Conservation (phyloP, 148 eudicot species). For the Arbutus unedo region DNA sequence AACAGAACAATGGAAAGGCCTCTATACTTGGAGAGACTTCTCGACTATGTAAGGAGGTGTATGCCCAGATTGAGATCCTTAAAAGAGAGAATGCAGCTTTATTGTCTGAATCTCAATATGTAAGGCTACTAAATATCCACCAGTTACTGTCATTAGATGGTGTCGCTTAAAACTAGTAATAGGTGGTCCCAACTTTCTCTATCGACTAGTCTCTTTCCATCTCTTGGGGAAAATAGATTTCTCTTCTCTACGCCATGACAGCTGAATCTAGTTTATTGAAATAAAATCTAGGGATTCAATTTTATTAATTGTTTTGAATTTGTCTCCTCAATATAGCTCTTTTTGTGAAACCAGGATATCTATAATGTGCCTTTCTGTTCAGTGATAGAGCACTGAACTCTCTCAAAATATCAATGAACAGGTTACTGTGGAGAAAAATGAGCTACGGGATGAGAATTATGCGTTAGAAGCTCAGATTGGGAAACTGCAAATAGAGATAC, state of each 20-base stretch:
- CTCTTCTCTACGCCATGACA: background rate
- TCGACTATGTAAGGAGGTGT: conserved; percentile 51
- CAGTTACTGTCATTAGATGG: background rate
- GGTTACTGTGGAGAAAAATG: conserved; percentile 65
- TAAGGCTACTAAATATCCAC: conserved; percentile 32
- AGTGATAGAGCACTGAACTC: background rate
- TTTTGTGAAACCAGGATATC: background rate
- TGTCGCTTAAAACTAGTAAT: background rate
- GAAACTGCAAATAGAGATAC: conserved; percentile 42
- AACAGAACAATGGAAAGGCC: conserved; percentile 72
- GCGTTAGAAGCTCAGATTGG: conserved; percentile 53
- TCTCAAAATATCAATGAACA: conserved; percentile 23
- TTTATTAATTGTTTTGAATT: background rate
- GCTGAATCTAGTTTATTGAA: background rate
- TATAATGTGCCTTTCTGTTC: background rate
- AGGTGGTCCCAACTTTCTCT: background rate
- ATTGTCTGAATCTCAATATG: conserved; percentile 78
- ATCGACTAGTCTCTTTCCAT: background rate
- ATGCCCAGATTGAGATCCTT: conserved; percentile 55
- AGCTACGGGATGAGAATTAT: conserved; percentile 67
- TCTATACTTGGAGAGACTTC: conserved; percentile 57
- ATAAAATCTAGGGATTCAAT: background rate
- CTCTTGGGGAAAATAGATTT: background rate
- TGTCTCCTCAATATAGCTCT: background rate
- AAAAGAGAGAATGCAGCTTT: conserved; percentile 64